phyloP scores from a whole-genome alignment of 139 green algal species.

The Pedinophyceae sp. region DNA sequence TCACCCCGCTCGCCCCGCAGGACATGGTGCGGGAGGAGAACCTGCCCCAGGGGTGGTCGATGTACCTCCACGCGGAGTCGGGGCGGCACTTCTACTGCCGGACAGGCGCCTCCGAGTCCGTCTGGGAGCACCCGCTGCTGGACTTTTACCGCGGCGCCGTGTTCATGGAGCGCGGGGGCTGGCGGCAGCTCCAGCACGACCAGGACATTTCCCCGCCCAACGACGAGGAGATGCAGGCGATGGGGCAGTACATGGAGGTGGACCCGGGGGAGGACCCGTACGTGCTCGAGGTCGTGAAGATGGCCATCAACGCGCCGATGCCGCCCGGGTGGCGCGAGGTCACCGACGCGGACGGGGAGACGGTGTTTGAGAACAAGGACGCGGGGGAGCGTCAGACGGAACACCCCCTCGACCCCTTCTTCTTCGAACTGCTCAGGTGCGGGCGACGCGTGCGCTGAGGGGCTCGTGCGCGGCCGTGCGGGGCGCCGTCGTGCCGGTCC shows the following conservation, averaged over 20 bases:
- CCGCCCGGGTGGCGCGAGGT: constrained; percentile 25
- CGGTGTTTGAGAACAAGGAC: constrained; percentile 16
- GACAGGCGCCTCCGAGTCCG: constrained; percentile 5
- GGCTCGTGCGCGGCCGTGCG: no score
- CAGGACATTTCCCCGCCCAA: background rate
- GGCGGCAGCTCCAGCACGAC: constrained; percentile 9
- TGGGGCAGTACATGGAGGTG: constrained; percentile 29
- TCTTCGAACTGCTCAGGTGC: constrained; percentile 28
- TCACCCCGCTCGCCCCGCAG: no score
- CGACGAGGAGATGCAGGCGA: constrained; percentile 3
- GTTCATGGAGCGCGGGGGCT: constrained; percentile 46
- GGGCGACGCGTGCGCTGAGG: background rate
- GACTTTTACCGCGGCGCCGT: constrained; percentile 40
- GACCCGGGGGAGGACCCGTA: background rate
- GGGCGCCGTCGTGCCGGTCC: no score
- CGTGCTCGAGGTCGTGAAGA: constrained; percentile 16
- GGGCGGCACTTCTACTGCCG: background rate
- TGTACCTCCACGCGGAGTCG: background rate
- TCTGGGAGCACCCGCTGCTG: constrained; percentile 33
- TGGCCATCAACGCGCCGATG: constrained; percentile 37
- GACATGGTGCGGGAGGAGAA: background rate
- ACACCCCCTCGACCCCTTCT: constrained; percentile 53
- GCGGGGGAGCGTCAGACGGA: constrained; percentile 18
- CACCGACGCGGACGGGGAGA: constrained; percentile 7
- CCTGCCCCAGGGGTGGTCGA: background rate